A percentile compares a stretch with the other conserved stretches of the same genome.
These are phyloP conservation scores for Spathaspora sp. DNA, from an alignment of 1,139 yeast species.

Conservation along the genomic window DNA sequence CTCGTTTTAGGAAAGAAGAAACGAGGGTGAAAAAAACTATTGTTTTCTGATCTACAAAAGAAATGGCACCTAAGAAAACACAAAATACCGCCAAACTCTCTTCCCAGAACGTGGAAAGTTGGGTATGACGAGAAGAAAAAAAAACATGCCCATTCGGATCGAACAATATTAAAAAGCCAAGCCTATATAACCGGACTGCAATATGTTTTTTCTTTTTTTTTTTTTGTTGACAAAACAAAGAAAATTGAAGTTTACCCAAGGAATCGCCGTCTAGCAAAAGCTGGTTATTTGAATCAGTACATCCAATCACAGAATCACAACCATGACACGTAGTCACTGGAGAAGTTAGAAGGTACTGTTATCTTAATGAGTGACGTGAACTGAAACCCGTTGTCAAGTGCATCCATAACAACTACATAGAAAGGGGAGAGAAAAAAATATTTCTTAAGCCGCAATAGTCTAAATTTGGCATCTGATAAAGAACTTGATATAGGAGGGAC, in stretches of 20 bases:
- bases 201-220: too few species aligned
- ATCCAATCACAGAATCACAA: too few species aligned
- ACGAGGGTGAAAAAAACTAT: neutral
- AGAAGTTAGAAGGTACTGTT: too few species aligned
- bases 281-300: neutral
- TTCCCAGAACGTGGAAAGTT: neutral
- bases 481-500: too few species aligned
- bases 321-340: too few species aligned
- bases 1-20: neutral
- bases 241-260: neutral
- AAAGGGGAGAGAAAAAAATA: neutral
- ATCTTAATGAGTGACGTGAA: neutral
- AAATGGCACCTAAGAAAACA: neutral
- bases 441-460: neutral
- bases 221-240: neutral
- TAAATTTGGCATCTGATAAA: neutral
- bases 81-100: neutral
- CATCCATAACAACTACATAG: neutral
- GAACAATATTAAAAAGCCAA: neutral
- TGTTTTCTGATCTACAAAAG: neutral
- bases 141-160: too few species aligned
- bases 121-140: neutral
- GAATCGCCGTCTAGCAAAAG: neutral
- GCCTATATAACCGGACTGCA: neutral
- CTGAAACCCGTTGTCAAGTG: neutral